phyloP scores from a whole-genome alignment of 169 alveolate species.

The Toxoplasma gondii region DNA sequence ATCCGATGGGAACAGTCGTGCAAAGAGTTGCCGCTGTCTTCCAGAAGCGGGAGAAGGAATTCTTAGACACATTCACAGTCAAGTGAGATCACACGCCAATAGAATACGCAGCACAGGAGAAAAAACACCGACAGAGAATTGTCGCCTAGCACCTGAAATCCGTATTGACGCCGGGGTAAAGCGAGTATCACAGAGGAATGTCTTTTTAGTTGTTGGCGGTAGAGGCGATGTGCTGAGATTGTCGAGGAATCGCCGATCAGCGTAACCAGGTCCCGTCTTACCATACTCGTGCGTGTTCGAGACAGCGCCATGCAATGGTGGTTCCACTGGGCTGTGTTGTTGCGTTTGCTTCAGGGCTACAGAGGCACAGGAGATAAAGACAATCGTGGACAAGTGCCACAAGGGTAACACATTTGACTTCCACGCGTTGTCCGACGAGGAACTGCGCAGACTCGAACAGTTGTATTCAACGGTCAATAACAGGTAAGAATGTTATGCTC shows the following conservation, averaged over 20 bases:
- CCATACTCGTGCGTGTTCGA: too few species aligned
- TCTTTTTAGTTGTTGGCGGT: background rate
- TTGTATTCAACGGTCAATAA: constrained; percentile 1
- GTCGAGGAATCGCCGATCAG: too few species aligned
- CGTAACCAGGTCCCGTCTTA: too few species aligned
- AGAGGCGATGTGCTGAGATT: too few species aligned
- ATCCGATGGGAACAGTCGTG: constrained; percentile 43
- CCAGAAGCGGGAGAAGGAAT: constrained; percentile 66
- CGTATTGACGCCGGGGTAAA: background rate
- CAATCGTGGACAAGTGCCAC: constrained; percentile 53
- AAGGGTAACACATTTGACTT: constrained; percentile 49
- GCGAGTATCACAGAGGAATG: background rate
- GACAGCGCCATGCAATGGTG: too few species aligned
- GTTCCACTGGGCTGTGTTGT: too few species aligned
- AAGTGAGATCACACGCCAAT: constrained; percentile 19
- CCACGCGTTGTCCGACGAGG: constrained; percentile 51
- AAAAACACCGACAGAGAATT: too few species aligned
- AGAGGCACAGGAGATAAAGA: constrained; percentile 57
- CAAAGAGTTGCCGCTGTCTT: constrained; percentile 71
- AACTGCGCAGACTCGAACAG: constrained; percentile 33
- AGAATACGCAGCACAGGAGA: too few species aligned
- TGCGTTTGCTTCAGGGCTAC: constrained; percentile 38
- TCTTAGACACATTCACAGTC: constrained; percentile 69
- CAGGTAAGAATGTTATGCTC: background rate
- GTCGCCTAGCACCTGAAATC: too few species aligned